Conservation (phyloP, 2,329 filamentous ascomycete genomes). For the Xylariaceae sp. region DNA sequence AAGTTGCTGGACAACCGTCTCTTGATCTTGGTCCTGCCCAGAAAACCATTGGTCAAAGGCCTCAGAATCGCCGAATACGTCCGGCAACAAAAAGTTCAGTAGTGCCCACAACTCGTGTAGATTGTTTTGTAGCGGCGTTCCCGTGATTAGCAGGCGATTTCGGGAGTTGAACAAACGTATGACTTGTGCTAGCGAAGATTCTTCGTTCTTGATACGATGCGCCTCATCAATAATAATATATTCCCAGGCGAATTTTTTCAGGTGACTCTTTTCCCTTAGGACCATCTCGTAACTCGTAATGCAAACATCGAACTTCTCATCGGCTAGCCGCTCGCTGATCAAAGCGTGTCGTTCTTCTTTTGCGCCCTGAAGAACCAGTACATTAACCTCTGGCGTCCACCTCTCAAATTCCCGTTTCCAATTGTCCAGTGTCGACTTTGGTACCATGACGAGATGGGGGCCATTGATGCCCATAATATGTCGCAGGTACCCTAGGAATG, state of each 20-base stretch:
- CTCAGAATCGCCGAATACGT: conserved; percentile 95
- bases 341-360: conserved; percentile 90
- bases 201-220: conserved; percentile 99
- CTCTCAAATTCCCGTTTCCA: conserved; percentile 93
- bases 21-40: conserved; percentile 85
- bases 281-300: conserved; percentile 99
- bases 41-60: conserved; percentile 99
- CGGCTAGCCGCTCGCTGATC: conserved; percentile 88
- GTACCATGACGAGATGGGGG: conserved; percentile 89
- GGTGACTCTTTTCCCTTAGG: conserved; percentile 86
- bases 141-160: conserved; percentile 93
- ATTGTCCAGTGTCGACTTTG: conserved; percentile 97
- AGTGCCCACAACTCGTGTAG: conserved; percentile 97
- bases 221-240: conserved; percentile 99
- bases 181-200: conserved; percentile 94
- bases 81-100: conserved; percentile 95
- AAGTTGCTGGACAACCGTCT: conserved; percentile 93
- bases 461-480: conserved; percentile 89
- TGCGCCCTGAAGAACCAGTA: conserved; percentile 89
- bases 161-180: conserved; percentile 95
- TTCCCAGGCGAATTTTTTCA: conserved; percentile 99
- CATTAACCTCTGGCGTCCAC: conserved; percentile 96
- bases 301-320: conserved; percentile 96
- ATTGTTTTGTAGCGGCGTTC: conserved; percentile 97
- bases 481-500: conserved; percentile 92